phyloP scores from a whole-genome alignment of 305 asterid genomes.

The Solanum hybrid region DNA sequence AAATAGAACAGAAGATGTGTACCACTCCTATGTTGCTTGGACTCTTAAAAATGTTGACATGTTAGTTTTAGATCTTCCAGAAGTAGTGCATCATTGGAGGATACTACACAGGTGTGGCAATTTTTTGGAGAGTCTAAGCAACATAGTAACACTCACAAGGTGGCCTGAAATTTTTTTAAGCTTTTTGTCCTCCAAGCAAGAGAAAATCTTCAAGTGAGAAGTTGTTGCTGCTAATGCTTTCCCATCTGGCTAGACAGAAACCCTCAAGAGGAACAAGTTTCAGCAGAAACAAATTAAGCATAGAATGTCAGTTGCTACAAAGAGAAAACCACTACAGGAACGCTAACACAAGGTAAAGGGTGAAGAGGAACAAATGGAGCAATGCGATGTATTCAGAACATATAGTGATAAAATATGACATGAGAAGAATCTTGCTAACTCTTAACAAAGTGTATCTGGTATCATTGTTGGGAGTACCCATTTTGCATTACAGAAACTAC shows the following conservation, averaged over 20 bases:
- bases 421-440: neutral
- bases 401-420: too few relatives aligned
- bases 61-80: too few relatives aligned
- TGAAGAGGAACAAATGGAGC: too few relatives aligned
- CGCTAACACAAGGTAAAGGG: too few relatives aligned
- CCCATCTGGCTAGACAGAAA: constrained; percentile 51
- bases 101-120: too few relatives aligned
- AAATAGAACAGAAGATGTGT: neutral
- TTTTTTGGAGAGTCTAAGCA: too few relatives aligned
- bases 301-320: neutral
- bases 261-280: neutral
- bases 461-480: neutral
- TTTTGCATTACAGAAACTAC: neutral
- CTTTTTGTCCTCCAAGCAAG: constrained; percentile 49
- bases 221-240: constrained; percentile 67
- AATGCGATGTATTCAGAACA: too few relatives aligned
- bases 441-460: neutral
- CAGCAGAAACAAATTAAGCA: neutral
- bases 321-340: neutral
- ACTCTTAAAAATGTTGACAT: neutral
- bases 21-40: constrained; percentile 18
- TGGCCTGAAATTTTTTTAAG: constrained; percentile 79
- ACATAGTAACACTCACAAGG: constrained; percentile 16
- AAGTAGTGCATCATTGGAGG: too few relatives aligned
- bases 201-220: constrained; percentile 66